Base-by-base conservation (phyloP, 2,329 filamentous ascomycete genomes). In the Chaetomium olivaceum region DNA sequence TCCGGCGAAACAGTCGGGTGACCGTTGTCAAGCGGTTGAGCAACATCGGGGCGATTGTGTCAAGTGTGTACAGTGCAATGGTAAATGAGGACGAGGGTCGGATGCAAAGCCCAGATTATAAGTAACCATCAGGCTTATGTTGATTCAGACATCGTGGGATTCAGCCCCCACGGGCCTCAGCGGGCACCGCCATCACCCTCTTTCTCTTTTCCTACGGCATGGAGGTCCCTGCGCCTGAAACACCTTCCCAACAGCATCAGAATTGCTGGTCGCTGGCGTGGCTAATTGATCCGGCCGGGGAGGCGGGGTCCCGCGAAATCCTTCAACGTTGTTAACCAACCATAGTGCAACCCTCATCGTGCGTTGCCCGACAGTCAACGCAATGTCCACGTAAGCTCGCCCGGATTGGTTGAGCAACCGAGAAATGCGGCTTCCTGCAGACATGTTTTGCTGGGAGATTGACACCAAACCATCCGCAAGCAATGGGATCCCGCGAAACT, bases 381-480 rank as follows among this genome's bases (percentile, higher is more conserved):
- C 52, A 56, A 56, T 56, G 52, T 56, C 52, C 52, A 36, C 52
- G 52, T 29, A 56, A 56, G 52, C 52, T 21, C 19, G 14, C n/a
- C 46, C n/a, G n/a, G 1, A 48, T 48, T 21, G 46, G n/a, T 21
- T 48, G 46, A 6, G 5, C 11, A 48, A 19, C 46, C n/a, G 46
- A 48, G 46, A 21, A 2, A 16, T 6, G 16, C 39, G 39, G 19
- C n/a, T 46, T 46, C 7, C 27, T 46, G 39, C 39, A 46, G 39
- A 36, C 33, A 12, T 14, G 39, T 46, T 16, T 46, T 46, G 2
- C 16, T 46, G 12, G 4, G 7, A 46, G 27, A 46, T 36, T 36
- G 33, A 14, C 11, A 36, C 11, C 6, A 29, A 6, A 29, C 27
- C 11, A 3, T 36, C 14, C 33, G 33, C 11, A 36, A 36, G 33